phyloP scores from a whole-genome alignment of 2,329 filamentous ascomycete genomes.

The Aspergillus fumigatiaffinis region DNA sequence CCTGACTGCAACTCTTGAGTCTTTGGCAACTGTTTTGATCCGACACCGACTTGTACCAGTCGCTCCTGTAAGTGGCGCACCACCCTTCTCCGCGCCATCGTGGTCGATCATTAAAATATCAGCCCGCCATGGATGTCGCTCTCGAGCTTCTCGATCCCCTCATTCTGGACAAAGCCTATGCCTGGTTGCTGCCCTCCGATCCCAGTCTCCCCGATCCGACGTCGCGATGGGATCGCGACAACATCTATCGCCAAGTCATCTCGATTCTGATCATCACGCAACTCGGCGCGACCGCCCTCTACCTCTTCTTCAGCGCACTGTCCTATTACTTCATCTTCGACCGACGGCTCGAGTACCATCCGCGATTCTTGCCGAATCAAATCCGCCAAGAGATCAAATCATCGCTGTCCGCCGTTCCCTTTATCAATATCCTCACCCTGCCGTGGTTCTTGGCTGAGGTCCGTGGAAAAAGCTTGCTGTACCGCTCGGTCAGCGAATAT shows the following conservation, averaged over 20 bases:
- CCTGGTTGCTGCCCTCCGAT: background rate
- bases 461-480: slow-evolving; percentile 71
- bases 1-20: too few species aligned
- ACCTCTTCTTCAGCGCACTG: slow-evolving; percentile 30
- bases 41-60: too few species aligned
- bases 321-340: slow-evolving; percentile 81
- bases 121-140: background rate
- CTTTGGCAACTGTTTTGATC: too few species aligned
- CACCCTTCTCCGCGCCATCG: too few species aligned
- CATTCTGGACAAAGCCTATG: background rate
- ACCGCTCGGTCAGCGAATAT: slow-evolving; percentile 62
- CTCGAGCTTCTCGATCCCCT: background rate
- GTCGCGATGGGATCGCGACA: background rate
- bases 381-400: slow-evolving; percentile 73
- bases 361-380: slow-evolving; percentile 83
- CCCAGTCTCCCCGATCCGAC: background rate
- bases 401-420: slow-evolving; percentile 64
- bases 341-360: slow-evolving; percentile 73
- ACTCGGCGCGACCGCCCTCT: background rate
- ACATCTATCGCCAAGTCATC: background rate
- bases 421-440: slow-evolving; percentile 70
- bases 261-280: background rate
- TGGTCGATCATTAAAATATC: background rate
- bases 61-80: too few species aligned
- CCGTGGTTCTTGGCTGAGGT: slow-evolving; percentile 73